Conservation (phyloP, 257 asterid species). For the Nicotiana noctiflora region DNA sequence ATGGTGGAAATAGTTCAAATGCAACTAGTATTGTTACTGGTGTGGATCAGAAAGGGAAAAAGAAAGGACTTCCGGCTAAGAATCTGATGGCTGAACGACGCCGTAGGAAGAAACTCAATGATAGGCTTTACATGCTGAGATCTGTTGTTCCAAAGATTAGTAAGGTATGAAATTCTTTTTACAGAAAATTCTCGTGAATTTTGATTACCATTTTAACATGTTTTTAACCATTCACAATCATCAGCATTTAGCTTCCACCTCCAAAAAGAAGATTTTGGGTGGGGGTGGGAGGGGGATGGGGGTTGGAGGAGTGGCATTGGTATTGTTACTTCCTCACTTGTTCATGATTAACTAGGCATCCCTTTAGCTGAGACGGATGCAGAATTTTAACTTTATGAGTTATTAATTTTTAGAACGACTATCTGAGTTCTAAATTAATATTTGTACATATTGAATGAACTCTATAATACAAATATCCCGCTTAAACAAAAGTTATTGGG, state of each 20-base stretch:
- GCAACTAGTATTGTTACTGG: slow-evolving; percentile 37
- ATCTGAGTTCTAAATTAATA: no score
- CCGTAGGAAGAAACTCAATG: slow-evolving; percentile 93
- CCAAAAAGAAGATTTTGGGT: no score
- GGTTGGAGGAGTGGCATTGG: no score
- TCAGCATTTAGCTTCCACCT: neutral
- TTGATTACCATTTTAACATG: slow-evolving; percentile 11
- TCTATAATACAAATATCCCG: no score
- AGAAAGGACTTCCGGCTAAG: slow-evolving; percentile 91
- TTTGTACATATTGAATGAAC: no score
- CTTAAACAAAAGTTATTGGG: no score
- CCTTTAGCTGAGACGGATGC: no score
- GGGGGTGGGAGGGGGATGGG: no score
- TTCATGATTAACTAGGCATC: no score
- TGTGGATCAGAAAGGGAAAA: slow-evolving; percentile 57
- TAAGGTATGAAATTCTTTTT: slow-evolving; percentile 47
- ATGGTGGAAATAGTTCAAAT: slow-evolving; percentile 38
- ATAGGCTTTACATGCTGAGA: slow-evolving; percentile 86
- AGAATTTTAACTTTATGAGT: no score
- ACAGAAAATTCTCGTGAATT: slow-evolving; percentile 33
- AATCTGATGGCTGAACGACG: slow-evolving; percentile 96
- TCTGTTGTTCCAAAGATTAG: slow-evolving; percentile 96
- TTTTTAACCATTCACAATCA: slow-evolving; percentile 21
- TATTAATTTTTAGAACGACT: no score
- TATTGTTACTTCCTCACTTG: no score